Evolutionary conservation across 371 early-diverging fungal species (phyloP), one percentile per base, ranked within the genome.

Genomic region (Mucor piriformis): DNA sequence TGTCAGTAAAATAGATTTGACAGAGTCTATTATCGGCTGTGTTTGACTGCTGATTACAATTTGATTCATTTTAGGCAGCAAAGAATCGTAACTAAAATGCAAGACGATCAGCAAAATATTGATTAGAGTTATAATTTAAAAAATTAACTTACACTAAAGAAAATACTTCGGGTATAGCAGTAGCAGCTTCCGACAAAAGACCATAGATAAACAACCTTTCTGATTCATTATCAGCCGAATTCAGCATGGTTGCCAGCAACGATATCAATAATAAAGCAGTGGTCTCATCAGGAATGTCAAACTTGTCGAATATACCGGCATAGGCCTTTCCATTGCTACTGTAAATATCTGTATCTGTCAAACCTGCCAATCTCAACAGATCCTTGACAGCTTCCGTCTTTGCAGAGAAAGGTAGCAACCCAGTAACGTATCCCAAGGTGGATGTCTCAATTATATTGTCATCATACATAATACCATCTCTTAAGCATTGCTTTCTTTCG

Each of bases 121-220:
- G 44, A 25, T 12, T 32, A 43, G 18, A n/a, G 24, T 21, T 13
- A 29, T 7, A 33, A 2, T 16, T 12, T 42, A 3, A 3, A 18
- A 16, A 1, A 15, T 24, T n/a, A 40, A 70, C 81, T 75, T 84
- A 90, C 88, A 92, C 77, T 11, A 89, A 66, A 6, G 84, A 67
- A 68, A 92, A 88, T n/a, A 87, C 83, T 56, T 91, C 87, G 1
- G 92, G 94, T n/a, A 86, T 74, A 18, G 81, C 70, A 15, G 71
- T 64, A 0, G 92, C 89, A 21, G 87, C 88, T 68, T 91, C 92
- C 3, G 89, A 85, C 38, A 96, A 70, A 54, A 94, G 81, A 4
- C 89, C 88, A 62, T 94, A 95, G 32, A 93, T 79, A 66, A 91
- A 88, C 57, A 88, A 63, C 15, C 86, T 69, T 74, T 95, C 94